Percentiles rank a stretch among this genome's conserved stretches.
Conservation (phyloP, 192 early-diverging fungal species). For the Jimgerdemannia lactiflua region DNA sequence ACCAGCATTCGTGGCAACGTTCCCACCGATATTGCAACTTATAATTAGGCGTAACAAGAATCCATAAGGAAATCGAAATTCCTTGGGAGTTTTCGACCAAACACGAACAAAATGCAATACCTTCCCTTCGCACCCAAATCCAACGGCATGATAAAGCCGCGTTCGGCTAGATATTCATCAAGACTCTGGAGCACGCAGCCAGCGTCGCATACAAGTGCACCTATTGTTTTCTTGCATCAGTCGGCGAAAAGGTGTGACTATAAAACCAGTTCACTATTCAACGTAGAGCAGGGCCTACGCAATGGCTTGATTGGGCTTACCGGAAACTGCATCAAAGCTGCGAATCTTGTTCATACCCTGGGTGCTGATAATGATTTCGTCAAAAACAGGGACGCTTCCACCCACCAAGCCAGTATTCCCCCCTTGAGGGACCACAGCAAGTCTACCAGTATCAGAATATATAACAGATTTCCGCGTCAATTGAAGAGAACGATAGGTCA, state of each 20-base stretch:
- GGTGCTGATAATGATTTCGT: conserved; percentile 88
- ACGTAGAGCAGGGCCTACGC: not conserved
- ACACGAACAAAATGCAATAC: conserved; percentile 4
- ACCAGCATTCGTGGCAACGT: conserved; percentile 98
- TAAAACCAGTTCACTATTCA: too few relatives aligned
- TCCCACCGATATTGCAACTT: conserved; percentile 98
- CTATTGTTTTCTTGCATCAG: conserved; percentile 24
- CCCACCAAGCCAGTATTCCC: conserved; percentile 98
- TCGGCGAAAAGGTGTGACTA: not conserved
- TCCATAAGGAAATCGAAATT: not conserved
- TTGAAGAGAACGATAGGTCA: not conserved
- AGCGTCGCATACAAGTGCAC: conserved; percentile 88
- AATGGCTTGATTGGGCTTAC: conserved; percentile 6
- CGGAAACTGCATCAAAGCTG: conserved; percentile 65
- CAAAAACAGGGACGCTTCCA: conserved; percentile 92
- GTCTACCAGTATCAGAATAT: conserved; percentile 2
- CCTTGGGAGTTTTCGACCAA: too few relatives aligned
- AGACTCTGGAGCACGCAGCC: conserved; percentile 91
- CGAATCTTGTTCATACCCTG: conserved; percentile 79
- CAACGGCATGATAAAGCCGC: conserved; percentile 89
- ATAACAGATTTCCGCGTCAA: not conserved
- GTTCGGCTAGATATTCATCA: conserved; percentile 81
- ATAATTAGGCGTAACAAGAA: not conserved
- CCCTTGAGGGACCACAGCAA: conserved; percentile 97
- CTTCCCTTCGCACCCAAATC: conserved; percentile 86